These are phyloP conservation scores for Fagopyrum tataricum DNA, from an alignment of 148 eudicot genomes.

Conservation along the genomic window DNA sequence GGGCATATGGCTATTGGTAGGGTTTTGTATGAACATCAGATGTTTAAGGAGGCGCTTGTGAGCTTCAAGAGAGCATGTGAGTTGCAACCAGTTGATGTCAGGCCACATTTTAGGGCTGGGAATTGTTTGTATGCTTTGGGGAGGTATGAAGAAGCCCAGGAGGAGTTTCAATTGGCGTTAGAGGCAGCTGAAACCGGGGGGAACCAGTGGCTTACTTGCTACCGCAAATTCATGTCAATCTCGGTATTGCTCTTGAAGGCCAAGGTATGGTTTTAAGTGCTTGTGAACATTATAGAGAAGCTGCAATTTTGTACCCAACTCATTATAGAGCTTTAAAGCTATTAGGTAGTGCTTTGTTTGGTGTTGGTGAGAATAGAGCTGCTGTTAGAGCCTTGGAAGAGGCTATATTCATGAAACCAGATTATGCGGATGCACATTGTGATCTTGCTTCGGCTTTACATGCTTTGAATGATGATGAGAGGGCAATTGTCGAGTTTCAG, in stretches of 20 bases:
- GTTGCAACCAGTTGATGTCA: slow-evolving; percentile 83
- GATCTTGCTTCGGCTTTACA: slow-evolving; percentile 19
- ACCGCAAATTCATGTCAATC: slow-evolving; percentile 95
- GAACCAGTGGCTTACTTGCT: slow-evolving; percentile 78
- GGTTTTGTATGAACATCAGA: slow-evolving; percentile 65
- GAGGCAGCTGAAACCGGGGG: slow-evolving; percentile 94
- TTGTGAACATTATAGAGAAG: slow-evolving; percentile 98
- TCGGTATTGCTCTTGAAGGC: slow-evolving; percentile 85
- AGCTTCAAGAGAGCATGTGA: slow-evolving; percentile 90
- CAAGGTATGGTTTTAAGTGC: slow-evolving; percentile 96
- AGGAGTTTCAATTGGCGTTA: slow-evolving; percentile 67
- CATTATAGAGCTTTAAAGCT: slow-evolving; percentile 95
- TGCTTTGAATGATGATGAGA: slow-evolving; percentile 61
- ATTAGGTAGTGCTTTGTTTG: slow-evolving; percentile 92
- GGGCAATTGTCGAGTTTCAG: slow-evolving; percentile 91
- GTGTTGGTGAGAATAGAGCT: slow-evolving; percentile 76
- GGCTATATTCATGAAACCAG: slow-evolving; percentile 82
- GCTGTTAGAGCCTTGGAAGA: slow-evolving; percentile 70
- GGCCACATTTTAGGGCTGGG: slow-evolving; percentile 90
- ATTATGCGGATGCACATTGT: slow-evolving; percentile 86
- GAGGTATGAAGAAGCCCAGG: slow-evolving; percentile 48
- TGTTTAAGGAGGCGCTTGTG: slow-evolving; percentile 71
- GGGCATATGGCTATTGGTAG: slow-evolving; percentile 97
- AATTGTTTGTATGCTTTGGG: slow-evolving; percentile 76
- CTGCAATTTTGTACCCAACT: slow-evolving; percentile 90